Percentiles rank a stretch among this genome's conserved stretches.
phyloP scores from a whole-genome alignment of 352 stramenopile species.

The Phytophthora citrophthora region DNA sequence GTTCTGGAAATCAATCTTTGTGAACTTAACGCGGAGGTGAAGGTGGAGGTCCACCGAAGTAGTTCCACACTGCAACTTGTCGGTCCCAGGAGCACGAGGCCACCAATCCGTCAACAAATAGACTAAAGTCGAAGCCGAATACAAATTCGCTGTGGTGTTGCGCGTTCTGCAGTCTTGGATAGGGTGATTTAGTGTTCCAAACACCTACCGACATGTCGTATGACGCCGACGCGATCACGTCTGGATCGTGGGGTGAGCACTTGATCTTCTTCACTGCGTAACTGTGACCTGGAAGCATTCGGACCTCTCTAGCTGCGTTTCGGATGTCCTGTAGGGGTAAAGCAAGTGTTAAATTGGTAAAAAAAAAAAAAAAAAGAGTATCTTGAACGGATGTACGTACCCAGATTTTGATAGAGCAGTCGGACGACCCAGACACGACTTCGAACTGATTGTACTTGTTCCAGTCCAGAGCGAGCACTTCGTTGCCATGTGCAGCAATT shows the following conservation, averaged over 20 bases:
- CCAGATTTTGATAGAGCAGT: constrained; percentile 88
- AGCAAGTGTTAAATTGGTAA: background rate
- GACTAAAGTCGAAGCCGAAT: constrained; percentile 85
- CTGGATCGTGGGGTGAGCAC: constrained; percentile 81
- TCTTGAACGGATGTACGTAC: constrained; percentile 35
- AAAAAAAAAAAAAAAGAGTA: background rate
- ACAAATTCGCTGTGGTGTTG: constrained; percentile 90
- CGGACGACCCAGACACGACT: constrained; percentile 85
- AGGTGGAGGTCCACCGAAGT: constrained; percentile 69
- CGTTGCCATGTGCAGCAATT: constrained; percentile 77
- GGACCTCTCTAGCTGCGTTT: constrained; percentile 70
- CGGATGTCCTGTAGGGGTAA: constrained; percentile 68
- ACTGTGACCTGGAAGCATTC: constrained; percentile 75
- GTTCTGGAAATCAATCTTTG: background rate
- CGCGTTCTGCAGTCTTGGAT: constrained; percentile 75
- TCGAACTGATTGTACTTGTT: constrained; percentile 94
- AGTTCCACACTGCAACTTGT: constrained; percentile 80
- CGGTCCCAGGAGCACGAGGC: constrained; percentile 85
- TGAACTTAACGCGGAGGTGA: constrained; percentile 40
- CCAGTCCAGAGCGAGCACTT: constrained; percentile 91
- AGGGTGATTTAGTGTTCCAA: constrained; percentile 88
- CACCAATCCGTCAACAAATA: constrained; percentile 81
- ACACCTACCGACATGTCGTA: constrained; percentile 93
- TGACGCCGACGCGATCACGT: constrained; percentile 85
- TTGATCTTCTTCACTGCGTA: constrained; percentile 88